Evolutionary conservation across 2,329 filamentous ascomycete genomes (phyloP).

Genomic region (Penicillium olsonii): DNA sequence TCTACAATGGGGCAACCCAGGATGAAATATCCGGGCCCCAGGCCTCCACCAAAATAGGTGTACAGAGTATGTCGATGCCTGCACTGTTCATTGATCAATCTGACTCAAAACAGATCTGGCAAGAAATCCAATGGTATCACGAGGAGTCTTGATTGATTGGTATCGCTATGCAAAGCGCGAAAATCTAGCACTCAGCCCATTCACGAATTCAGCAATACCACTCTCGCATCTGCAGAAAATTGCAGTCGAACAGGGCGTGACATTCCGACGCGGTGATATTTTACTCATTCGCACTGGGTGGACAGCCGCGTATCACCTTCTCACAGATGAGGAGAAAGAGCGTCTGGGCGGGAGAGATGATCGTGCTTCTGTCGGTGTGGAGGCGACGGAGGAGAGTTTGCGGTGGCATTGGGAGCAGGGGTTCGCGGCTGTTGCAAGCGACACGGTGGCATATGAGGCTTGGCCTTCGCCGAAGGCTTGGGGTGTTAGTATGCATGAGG

Average conservation of each 20-base stretch:
- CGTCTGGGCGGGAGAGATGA: constrained; percentile 15
- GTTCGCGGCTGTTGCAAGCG: constrained; percentile 58
- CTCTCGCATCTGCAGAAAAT: constrained; percentile 19
- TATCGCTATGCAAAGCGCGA: constrained; percentile 13
- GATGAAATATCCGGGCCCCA: constrained; percentile 19
- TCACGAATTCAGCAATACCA: constrained; percentile 10
- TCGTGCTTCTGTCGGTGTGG: constrained; percentile 42
- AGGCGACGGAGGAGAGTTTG: constrained; percentile 48
- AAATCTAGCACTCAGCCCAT: background rate
- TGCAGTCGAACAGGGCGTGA: constrained; percentile 20
- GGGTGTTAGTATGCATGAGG: constrained; percentile 16
- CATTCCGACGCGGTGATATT: constrained; percentile 28
- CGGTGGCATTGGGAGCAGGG: constrained; percentile 58
- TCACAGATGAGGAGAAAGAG: constrained; percentile 12
- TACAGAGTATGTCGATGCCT: constrained; percentile 12
- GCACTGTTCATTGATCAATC: background rate
- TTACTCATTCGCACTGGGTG: constrained; percentile 31
- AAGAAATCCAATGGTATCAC: constrained; percentile 12
- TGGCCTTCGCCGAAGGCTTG: constrained; percentile 32
- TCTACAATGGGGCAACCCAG: constrained; percentile 18
- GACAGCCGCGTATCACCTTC: constrained; percentile 21
- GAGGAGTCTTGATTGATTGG: constrained; percentile 19
- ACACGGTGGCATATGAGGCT: constrained; percentile 54
- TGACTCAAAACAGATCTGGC: constrained; percentile 9
- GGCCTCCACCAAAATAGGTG: constrained; percentile 11